phyloP scores from a whole-genome alignment of 108 stramenopile species.

The Cyclotella cryptica region DNA sequence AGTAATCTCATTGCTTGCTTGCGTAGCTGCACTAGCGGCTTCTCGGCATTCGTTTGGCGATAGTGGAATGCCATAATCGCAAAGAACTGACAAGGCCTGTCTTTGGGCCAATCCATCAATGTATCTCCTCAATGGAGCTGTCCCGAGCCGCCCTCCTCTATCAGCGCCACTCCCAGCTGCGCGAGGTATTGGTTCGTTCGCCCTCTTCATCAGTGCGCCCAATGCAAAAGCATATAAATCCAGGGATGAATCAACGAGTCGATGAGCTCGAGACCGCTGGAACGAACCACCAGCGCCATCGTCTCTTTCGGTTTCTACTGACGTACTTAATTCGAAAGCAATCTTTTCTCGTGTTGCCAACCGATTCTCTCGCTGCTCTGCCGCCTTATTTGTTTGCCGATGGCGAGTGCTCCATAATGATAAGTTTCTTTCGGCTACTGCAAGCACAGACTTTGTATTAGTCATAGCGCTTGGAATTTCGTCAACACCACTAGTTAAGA shows the following conservation, averaged over 20 bases:
- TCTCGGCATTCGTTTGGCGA: conserved; percentile 64
- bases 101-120: conserved; percentile 83
- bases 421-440: conserved; percentile 65
- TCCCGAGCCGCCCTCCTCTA: conserved; percentile 70
- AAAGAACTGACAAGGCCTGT: conserved; percentile 77
- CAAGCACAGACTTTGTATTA: conserved; percentile 57
- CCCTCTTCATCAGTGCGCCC: conserved; percentile 46
- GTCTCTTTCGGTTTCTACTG: conserved; percentile 43
- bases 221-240: conserved; percentile 72
- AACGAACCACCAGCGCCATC: conserved; percentile 61
- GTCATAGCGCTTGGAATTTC: conserved; percentile 32
- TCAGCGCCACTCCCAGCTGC: conserved; percentile 62
- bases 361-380: conserved; percentile 70
- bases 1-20: conserved; percentile 56
- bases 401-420: conserved; percentile 59
- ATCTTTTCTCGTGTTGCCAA: conserved; percentile 61
- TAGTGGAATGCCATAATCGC: conserved; percentile 71
- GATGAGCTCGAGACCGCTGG: conserved; percentile 74
- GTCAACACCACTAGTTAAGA: conserved; percentile 54
- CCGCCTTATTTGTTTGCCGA: conserved; percentile 52
- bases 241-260: conserved; percentile 78
- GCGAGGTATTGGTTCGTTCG: conserved; percentile 64
- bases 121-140: conserved; percentile 85
- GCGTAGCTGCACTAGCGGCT: conserved; percentile 57
- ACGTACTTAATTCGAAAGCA: conserved; percentile 38